phyloP scores from a whole-genome alignment of 2,329 filamentous ascomycete genomes.

The Chaetomium olivaceum region DNA sequence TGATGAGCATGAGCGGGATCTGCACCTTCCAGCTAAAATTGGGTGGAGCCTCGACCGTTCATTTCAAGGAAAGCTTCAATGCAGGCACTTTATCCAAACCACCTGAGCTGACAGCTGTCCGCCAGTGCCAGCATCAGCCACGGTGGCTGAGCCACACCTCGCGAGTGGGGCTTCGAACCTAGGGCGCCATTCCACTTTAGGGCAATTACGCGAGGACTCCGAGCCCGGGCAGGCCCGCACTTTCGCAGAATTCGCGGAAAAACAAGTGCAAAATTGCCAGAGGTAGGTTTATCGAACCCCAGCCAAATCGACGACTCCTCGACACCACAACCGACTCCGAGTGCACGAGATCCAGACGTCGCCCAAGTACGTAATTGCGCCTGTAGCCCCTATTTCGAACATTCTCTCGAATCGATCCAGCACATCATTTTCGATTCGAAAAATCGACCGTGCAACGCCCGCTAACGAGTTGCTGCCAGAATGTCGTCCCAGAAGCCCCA shows the following conservation, averaged over 20 bases:
- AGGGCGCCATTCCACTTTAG: slow-evolving; percentile 29
- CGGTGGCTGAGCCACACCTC: slow-evolving; percentile 12
- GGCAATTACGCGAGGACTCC: slow-evolving; percentile 31
- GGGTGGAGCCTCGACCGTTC: slow-evolving; percentile 21
- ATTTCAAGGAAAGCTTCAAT: neutral
- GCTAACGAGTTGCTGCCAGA: slow-evolving; percentile 47
- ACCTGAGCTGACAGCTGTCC: slow-evolving; percentile 19
- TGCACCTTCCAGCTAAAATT: slow-evolving; percentile 17
- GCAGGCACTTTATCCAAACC: slow-evolving; percentile 6
- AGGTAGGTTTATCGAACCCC: slow-evolving; percentile 32
- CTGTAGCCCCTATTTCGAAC: neutral
- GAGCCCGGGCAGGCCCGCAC: slow-evolving; percentile 34
- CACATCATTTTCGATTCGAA: neutral
- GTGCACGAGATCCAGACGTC: slow-evolving; percentile 40
- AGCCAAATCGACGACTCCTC: slow-evolving; percentile 32
- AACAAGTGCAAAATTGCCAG: slow-evolving; percentile 34
- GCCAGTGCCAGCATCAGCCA: slow-evolving; percentile 20
- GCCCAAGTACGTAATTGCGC: slow-evolving; percentile 34
- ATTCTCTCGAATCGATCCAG: slow-evolving; percentile 20
- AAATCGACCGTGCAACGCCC: slow-evolving; percentile 14
- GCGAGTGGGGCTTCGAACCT: neutral
- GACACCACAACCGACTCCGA: slow-evolving; percentile 32
- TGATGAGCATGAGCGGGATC: slow-evolving; percentile 28
- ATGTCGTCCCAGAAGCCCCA: slow-evolving; percentile 64
- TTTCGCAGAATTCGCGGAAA: slow-evolving; percentile 34